phyloP scores from a whole-genome alignment of 2,329 filamentous ascomycete species.

The Aspergillus sp. region DNA sequence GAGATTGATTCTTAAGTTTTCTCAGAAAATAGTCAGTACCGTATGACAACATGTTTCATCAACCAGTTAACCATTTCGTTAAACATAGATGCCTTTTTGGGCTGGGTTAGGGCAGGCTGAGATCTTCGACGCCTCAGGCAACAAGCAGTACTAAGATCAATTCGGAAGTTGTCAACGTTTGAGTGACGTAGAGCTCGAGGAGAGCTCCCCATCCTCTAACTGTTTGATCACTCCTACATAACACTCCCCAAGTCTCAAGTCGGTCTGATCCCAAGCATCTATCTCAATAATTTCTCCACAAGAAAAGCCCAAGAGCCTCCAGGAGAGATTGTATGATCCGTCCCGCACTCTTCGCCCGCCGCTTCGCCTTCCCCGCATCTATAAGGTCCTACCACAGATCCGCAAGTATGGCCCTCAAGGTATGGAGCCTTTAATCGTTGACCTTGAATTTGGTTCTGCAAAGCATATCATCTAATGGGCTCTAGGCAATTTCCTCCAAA shows the following conservation, averaged over 20 bases:
- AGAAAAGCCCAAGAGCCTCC: not conserved
- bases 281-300: not conserved
- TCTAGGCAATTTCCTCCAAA: conserved; percentile 75
- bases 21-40: too few relatives aligned
- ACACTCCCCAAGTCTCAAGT: not conserved
- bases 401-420: conserved; percentile 44
- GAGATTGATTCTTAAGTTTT: too few relatives aligned
- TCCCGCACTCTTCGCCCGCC: conserved; percentile 12
- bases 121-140: too few relatives aligned
- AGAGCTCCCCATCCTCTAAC: not conserved
- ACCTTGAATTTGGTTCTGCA: too few relatives aligned
- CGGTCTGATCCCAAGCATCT: not conserved
- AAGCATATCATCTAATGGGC: not conserved
- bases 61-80: too few relatives aligned
- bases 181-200: not conserved
- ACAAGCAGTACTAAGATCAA: not conserved
- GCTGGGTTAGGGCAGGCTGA: too few relatives aligned
- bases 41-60: too few relatives aligned
- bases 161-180: not conserved
- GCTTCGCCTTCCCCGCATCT: conserved; percentile 11
- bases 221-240: not conserved
- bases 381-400: conserved; percentile 28
- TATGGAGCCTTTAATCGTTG: conserved; percentile 11
- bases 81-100: too few relatives aligned
- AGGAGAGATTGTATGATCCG: conserved; percentile 28